A percentile compares a stretch with the other conserved stretches of the same genome.
phyloP scores from a whole-genome alignment of 257 asterid species.

The Scutellaria galericulata region DNA sequence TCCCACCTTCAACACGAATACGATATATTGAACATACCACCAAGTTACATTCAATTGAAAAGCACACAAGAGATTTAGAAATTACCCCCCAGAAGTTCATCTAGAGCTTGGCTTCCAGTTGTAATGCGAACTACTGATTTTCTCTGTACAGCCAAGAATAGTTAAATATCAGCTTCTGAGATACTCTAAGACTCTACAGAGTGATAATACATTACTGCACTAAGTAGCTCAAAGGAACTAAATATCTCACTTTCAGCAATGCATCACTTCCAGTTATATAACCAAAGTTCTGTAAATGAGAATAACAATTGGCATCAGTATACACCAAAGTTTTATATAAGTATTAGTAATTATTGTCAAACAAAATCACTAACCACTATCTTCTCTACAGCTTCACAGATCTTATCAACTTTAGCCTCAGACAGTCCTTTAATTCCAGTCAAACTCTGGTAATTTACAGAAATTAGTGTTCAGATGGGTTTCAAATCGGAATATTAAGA shows the following conservation, averaged over 20 bases:
- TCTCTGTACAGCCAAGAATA: conserved; percentile 56
- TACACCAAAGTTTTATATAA: conserved; percentile 16
- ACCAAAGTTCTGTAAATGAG: conserved; percentile 71
- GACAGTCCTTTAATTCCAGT: conserved; percentile 98
- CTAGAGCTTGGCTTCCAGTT: conserved; percentile 97
- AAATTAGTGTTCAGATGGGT: conserved; percentile 17
- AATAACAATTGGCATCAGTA: conserved; percentile 35
- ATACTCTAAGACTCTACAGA: neutral
- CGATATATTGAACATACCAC: neutral
- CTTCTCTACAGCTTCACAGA: conserved; percentile 98
- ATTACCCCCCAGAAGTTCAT: conserved; percentile 91
- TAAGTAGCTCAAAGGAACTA: conserved; percentile 26
- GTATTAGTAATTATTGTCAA: conserved; percentile 1
- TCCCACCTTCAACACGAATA: conserved; percentile 66
- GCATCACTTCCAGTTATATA: conserved; percentile 98
- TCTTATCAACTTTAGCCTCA: conserved; percentile 98
- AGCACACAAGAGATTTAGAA: conserved; percentile 16
- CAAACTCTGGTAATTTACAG: conserved; percentile 56
- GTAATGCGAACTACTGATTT: conserved; percentile 83
- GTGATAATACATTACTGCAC: conserved; percentile 4
- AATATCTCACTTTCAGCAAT: conserved; percentile 71
- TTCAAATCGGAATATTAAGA: conserved; percentile 9
- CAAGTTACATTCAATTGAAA: conserved; percentile 23
- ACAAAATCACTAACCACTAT: conserved; percentile 73
- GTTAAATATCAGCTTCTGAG: conserved; percentile 31